Percentiles rank a stretch among this genome's conserved stretches.
Evolutionary conservation across 2,329 filamentous ascomycete genomes (phyloP).

Genomic region (Aspergillus tamarii): DNA sequence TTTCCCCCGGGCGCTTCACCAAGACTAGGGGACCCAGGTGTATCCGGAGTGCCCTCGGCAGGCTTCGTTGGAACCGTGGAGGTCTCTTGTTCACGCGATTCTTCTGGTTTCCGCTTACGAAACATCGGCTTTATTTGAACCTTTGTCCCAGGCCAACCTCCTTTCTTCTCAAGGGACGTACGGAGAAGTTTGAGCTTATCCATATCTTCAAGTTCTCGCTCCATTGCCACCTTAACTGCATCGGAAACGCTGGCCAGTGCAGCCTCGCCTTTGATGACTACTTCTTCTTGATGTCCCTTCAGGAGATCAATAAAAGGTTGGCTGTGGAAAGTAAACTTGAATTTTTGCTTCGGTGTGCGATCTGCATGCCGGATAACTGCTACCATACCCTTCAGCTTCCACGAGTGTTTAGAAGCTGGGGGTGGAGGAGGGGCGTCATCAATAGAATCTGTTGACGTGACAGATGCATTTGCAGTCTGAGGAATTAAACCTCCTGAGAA

Average conservation of each 20-base stretch:
- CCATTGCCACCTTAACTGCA: constrained; percentile 80
- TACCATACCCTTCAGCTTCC: constrained; percentile 97
- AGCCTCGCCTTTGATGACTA: constrained; percentile 87
- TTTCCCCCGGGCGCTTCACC: constrained; percentile 28
- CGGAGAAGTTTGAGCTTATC: constrained; percentile 83
- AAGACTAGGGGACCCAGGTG: constrained; percentile 24
- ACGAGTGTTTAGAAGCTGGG: constrained; percentile 82
- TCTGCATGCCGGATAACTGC: constrained; percentile 96
- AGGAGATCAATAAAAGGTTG: constrained; percentile 93
- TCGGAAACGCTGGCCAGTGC: constrained; percentile 86
- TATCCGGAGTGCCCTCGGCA: constrained; percentile 21
- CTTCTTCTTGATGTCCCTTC: constrained; percentile 94
- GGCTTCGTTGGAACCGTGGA: constrained; percentile 20
- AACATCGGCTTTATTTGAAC: constrained; percentile 99
- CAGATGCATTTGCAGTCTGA: constrained; percentile 31
- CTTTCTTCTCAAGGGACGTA: constrained; percentile 89
- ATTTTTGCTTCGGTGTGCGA: constrained; percentile 97
- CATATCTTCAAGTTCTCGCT: constrained; percentile 78
- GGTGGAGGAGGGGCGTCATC: constrained; percentile 53
- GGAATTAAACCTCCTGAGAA: constrained; percentile 26
- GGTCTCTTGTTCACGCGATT: constrained; percentile 42
- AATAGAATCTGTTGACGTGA: constrained; percentile 28
- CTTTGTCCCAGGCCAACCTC: constrained; percentile 92
- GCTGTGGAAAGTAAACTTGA: constrained; percentile 98
- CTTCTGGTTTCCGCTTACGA: constrained; percentile 77